Percentiles rank a stretch among this genome's conserved stretches.
phyloP scores from a whole-genome alignment of 257 asterid genomes.

The Ocimum tenuiflorum region DNA sequence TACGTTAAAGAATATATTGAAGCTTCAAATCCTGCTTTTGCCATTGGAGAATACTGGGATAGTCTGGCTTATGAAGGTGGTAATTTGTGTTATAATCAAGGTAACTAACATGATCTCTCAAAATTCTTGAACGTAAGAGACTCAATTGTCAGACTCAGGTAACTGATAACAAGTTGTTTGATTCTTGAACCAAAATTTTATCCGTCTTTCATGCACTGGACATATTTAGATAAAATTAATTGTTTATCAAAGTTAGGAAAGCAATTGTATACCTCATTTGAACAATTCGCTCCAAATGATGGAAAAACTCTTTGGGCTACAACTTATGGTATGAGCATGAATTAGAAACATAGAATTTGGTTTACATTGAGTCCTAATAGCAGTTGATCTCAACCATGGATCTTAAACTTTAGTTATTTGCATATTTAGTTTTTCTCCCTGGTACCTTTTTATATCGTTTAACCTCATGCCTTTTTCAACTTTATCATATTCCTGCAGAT shows the following conservation, averaged over 20 bases:
- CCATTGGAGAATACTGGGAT: conserved; percentile 62
- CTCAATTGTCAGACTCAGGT: background rate
- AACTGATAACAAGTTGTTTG: background rate
- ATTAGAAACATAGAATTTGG: too few relatives aligned
- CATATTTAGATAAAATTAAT: background rate
- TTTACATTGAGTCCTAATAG: too few relatives aligned
- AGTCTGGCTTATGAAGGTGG: conserved; percentile 52
- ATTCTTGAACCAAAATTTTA: background rate
- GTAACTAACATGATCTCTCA: background rate
- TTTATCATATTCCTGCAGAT: conserved; percentile 24
- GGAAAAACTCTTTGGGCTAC: background rate
- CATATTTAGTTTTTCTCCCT: background rate
- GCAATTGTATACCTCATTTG: background rate
- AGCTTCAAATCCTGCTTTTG: conserved; percentile 45
- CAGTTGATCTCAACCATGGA: background rate
- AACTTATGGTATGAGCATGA: background rate
- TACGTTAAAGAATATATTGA: conserved; percentile 51
- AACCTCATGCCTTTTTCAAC: background rate
- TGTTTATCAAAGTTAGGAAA: background rate
- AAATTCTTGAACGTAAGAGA: background rate
- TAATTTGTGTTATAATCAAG: conserved; percentile 45
- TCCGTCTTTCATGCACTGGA: background rate
- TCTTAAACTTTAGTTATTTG: background rate
- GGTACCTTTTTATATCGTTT: background rate
- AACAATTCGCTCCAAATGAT: background rate